Evolutionary conservation across 2,329 filamentous ascomycete species (phyloP).

Genomic region (Sordariomycetes sp.): DNA sequence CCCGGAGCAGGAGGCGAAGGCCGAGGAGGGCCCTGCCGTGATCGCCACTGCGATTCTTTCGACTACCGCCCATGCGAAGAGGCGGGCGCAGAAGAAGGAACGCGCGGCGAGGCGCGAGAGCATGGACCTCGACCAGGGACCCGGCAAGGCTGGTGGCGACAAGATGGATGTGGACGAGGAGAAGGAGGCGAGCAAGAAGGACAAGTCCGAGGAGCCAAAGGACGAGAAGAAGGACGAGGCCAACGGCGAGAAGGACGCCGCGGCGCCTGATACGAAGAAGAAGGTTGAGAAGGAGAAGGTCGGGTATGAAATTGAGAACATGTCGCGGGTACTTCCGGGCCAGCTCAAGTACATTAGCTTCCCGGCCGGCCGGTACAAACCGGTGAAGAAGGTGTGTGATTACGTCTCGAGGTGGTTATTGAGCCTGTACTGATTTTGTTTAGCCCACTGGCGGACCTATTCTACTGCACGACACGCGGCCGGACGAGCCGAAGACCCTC

Average conservation of each 20-base stretch:
- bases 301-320: slow-evolving; percentile 91
- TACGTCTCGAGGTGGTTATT: background rate
- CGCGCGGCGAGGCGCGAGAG: slow-evolving; percentile 78
- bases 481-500: slow-evolving; percentile 63
- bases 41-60: slow-evolving; percentile 93
- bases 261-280: slow-evolving; percentile 58
- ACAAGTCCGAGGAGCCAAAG: slow-evolving; percentile 49
- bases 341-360: slow-evolving; percentile 97
- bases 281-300: slow-evolving; percentile 93
- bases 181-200: slow-evolving; percentile 29
- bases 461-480: slow-evolving; percentile 74
- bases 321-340: slow-evolving; percentile 82
- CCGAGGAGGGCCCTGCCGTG: slow-evolving; percentile 83
- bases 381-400: slow-evolving; percentile 64
- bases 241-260: slow-evolving; percentile 10
- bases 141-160: slow-evolving; percentile 53
- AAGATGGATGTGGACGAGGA: slow-evolving; percentile 78
- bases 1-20: slow-evolving; percentile 88
- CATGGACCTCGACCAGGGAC: slow-evolving; percentile 70
- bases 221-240: slow-evolving; percentile 42
- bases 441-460: slow-evolving; percentile 89
- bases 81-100: slow-evolving; percentile 88
- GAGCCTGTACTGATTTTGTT: slow-evolving; percentile 18
- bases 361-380: slow-evolving; percentile 78
- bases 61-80: slow-evolving; percentile 92